A percentile compares a stretch with the other conserved stretches of the same genome.
Conservation (phyloP, 768 basidiomycete genomes). For the Pholiota molesta region DNA sequence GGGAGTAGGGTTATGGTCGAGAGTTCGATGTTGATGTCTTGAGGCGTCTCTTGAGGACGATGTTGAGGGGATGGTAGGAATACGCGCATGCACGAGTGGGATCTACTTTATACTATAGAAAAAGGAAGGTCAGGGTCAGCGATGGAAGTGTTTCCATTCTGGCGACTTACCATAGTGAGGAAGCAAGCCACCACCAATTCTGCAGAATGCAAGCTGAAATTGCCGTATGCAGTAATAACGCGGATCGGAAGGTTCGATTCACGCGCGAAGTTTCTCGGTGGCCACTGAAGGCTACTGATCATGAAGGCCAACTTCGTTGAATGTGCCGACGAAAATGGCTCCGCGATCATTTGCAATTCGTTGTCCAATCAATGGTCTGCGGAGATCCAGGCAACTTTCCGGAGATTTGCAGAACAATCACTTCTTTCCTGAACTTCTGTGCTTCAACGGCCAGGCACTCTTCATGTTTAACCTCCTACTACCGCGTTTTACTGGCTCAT, state of each 20-base stretch:
- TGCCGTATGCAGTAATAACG: background rate
- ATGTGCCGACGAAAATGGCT: background rate
- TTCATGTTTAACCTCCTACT: too few species aligned
- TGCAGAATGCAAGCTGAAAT: background rate
- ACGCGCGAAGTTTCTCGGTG: background rate
- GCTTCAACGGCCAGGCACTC: background rate
- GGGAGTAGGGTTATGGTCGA: background rate
- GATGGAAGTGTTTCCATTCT: background rate
- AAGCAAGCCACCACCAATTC: background rate
- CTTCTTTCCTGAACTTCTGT: background rate
- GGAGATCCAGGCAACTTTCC: background rate
- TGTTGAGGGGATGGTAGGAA: background rate
- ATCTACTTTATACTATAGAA: background rate
- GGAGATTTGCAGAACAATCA: background rate
- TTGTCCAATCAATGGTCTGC: background rate
- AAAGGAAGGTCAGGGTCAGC: background rate
- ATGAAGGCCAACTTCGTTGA: too few species aligned
- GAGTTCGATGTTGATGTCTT: background rate
- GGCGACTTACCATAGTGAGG: background rate
- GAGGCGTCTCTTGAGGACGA: conserved; percentile 10
- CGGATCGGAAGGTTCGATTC: background rate
- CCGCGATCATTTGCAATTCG: background rate
- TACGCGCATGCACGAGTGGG: background rate
- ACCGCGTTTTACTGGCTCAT: too few species aligned
- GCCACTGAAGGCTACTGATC: too few species aligned